Base-by-base conservation (phyloP, 805 yeast genomes). In the Allodekkera sacchari region DNA sequence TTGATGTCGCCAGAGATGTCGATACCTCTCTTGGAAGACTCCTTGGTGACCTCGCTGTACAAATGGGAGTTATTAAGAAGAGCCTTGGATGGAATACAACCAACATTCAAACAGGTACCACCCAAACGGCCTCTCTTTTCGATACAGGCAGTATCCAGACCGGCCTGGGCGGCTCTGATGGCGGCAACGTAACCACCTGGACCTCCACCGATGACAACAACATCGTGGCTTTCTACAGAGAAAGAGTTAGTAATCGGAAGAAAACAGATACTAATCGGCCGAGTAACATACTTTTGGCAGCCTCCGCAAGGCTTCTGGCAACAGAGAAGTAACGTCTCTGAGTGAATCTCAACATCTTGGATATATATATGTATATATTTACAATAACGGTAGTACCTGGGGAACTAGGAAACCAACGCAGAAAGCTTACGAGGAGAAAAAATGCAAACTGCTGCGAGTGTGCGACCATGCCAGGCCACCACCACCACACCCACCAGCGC, bases 171-270 rank as follows among this genome's bases (percentile, higher is more conserved):
- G 38, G 96, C 96, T 63, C 85, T 89, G 61, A 92, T 92, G 52
- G 99, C 98, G 34, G 96, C 97, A 49, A 92, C 92, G 60, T 92
- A 92, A 41, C 99, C 99, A 61, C 97, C 99, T 47, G 99, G 99
- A 37, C 99, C 99, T 50, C 96, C 97, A 47, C 99, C 99, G 53
- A 92, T 82, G 48, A 92, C 84, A 34, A 89, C 94, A 34, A 92
- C 74, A 53, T 92, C 97, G 57, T 84, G 92, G 53, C 79, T 78
- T 49, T 52, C 52, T 43, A 14, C 8, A 31, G 13, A 20, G 13
- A 13, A 12, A 5, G 15, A 13, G 15, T n/a, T n/a, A 17, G 18
- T 18, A 18, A 25, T 6, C n/a, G n/a, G 12, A 13, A 9, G 10
- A 11, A 28, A 22, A 15, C 10, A 21, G 19, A 11, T n/a, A n/a